Evolutionary conservation across 225 moss, liverwort and hornwort genomes (phyloP), one percentile per base, ranked within the genome.

Genomic region (Sphagnum contortum): DNA sequence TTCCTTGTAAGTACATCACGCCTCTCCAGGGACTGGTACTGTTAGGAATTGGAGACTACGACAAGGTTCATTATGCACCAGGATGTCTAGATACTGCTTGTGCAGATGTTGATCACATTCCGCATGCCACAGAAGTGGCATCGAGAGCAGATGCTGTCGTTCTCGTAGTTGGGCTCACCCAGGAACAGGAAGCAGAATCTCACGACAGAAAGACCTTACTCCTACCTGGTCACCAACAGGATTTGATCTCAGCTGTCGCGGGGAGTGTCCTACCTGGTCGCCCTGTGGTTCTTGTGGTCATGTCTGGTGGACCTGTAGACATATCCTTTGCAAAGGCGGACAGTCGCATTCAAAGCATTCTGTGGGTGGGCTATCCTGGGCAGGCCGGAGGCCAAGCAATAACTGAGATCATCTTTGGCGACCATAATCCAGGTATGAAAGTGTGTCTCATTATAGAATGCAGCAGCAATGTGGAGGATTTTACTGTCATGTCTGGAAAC

Each of bases 301-400:
- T 96, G 81, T 83, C 87, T 57, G 96, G 78, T 12, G 96, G 96
- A 10, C 96, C 96, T 0, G 66, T 96, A 57, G 96, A 96, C 57
- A 71, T 90, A 10, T 65, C 69, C 0, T 92, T 96, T 66, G 96
- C 90, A 2, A 89, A 87, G 67, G 60, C 72, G 3, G 80, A 89
- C 53, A 73, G 70, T 6, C 75, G 65, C 12, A 81, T 96, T 12
- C 77, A 81, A 10, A 82, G 90, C 64, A 92, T 96, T 51, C 49
- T 96, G n/a, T 96, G 96, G 96, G 77, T 85, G 51, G 96, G 96
- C 7, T 96, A 92, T 12, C 96, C 92, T 0, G 96, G 96, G 3
- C 79, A 92, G 66, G 78, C 85, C 10, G 96, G 96, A 10, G 96
- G 96, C 2, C 85, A 85, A 65, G 96, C 96, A 5, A 67, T 96